Percentiles rank a stretch among this genome's conserved stretches.
Evolutionary conservation across 257 asterid genomes (phyloP).

Genomic region (Solanum chmielewskii): DNA sequence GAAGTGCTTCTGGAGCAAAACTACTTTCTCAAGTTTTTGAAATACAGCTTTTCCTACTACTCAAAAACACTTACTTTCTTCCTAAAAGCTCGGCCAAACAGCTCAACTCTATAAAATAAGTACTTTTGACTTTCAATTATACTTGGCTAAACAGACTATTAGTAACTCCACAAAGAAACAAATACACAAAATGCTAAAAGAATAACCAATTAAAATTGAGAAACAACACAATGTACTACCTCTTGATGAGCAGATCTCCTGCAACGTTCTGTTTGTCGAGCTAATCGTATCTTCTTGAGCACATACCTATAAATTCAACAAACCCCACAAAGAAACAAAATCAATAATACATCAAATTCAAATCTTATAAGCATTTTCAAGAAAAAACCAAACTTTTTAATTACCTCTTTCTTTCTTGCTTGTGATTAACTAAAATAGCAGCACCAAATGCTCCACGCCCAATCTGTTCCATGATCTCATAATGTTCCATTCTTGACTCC

Average conservation of each 20-base stretch:
- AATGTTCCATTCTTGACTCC: slow-evolving; percentile 97
- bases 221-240: slow-evolving; percentile 38
- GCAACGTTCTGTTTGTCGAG: slow-evolving; percentile 97
- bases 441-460: slow-evolving; percentile 99
- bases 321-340: not conserved
- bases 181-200: not conserved
- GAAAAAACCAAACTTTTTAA: not conserved
- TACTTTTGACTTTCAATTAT: not conserved
- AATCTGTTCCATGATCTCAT: slow-evolving; percentile 99
- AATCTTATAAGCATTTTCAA: not conserved
- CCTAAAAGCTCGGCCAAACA: not conserved
- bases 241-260: slow-evolving; percentile 99
- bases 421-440: slow-evolving; percentile 94
- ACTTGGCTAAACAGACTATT: not conserved
- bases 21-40: not conserved
- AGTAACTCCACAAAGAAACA: not conserved
- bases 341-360: not conserved
- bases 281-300: slow-evolving; percentile 91
- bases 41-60: not conserved
- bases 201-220: not conserved
- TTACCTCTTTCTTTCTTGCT: slow-evolving; percentile 76
- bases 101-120: not conserved
- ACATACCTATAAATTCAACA: slow-evolving; percentile 57
- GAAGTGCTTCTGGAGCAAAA: not conserved
- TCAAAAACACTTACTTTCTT: not conserved